Evolutionary conservation across 331 rosid species (phyloP).

Genomic region (Pyrus hybrid): DNA sequence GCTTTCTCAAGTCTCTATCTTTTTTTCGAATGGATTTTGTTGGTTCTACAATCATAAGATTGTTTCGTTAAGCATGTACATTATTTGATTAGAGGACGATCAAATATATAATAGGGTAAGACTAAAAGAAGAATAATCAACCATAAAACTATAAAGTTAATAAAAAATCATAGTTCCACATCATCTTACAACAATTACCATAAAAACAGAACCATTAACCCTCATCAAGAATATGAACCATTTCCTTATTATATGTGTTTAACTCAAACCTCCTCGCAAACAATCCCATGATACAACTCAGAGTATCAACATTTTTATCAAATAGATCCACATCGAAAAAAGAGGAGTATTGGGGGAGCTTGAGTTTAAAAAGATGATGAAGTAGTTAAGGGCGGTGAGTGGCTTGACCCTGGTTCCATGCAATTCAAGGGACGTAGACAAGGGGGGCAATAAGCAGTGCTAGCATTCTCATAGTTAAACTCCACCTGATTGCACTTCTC

Average conservation of each 20-base stretch:
- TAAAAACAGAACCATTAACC: neutral
- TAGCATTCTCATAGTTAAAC: slow-evolving; percentile 50
- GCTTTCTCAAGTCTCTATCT: slow-evolving; percentile 43
- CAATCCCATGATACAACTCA: neutral
- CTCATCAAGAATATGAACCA: neutral
- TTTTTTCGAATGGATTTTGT: slow-evolving; percentile 44
- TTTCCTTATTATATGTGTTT: neutral
- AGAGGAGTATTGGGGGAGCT: neutral
- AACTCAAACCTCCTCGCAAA: too few relatives aligned
- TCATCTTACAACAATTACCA: neutral
- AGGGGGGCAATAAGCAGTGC: slow-evolving; percentile 61
- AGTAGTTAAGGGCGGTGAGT: slow-evolving; percentile 28
- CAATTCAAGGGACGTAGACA: slow-evolving; percentile 51
- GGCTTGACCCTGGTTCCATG: slow-evolving; percentile 37
- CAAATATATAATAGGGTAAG: neutral
- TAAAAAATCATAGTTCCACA: neutral
- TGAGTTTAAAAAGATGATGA: slow-evolving; percentile 10
- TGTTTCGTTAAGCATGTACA: too few relatives aligned
- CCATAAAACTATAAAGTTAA: neutral
- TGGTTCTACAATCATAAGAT: slow-evolving; percentile 45
- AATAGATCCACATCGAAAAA: neutral
- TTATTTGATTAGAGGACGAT: slow-evolving; percentile 24
- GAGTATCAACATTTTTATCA: neutral
- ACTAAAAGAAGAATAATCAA: neutral
- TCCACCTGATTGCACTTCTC: slow-evolving; percentile 36